Percentiles rank a stretch among this genome's conserved stretches.
These are phyloP conservation scores for Leccinellum luteum DNA, from an alignment of 768 basidiomycete species.

Conservation along the genomic window DNA sequence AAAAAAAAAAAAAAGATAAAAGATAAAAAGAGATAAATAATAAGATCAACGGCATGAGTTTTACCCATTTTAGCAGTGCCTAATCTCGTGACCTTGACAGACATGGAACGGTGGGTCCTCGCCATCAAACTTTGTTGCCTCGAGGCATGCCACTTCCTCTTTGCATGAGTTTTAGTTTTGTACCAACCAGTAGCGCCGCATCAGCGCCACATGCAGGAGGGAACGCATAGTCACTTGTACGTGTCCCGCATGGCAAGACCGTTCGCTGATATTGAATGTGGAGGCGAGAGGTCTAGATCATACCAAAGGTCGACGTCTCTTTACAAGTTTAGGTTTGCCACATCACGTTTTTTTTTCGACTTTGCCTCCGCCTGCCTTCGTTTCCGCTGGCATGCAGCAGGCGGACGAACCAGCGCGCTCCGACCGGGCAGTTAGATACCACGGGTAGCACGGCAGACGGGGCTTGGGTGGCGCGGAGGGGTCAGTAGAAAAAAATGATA, in stretches of 20 bases:
- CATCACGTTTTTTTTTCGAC: background rate
- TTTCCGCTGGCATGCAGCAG: background rate
- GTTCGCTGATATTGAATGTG: slow-evolving; percentile 22
- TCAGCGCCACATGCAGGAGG: slow-evolving; percentile 17
- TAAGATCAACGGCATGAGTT: slow-evolving; percentile 4
- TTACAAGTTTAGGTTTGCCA: background rate
- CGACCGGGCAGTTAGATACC: background rate
- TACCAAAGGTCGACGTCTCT: background rate
- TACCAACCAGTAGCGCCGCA: slow-evolving; percentile 4
- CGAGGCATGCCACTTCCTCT: slow-evolving; percentile 20
- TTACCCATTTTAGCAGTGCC: slow-evolving; percentile 8
- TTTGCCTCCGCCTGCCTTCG: background rate
- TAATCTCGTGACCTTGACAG: slow-evolving; percentile 14
- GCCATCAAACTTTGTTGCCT: slow-evolving; percentile 31
- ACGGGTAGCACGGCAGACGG: slow-evolving; percentile 6
- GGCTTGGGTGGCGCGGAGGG: slow-evolving; percentile 21
- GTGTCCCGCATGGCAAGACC: background rate
- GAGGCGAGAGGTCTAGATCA: background rate
- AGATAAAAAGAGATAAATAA: background rate
- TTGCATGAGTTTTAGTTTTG: background rate
- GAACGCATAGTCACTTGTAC: slow-evolving; percentile 1
- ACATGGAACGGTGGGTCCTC: slow-evolving; percentile 3
- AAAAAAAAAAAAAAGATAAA: background rate
- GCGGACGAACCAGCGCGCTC: slow-evolving; percentile 8
- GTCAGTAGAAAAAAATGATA: slow-evolving; percentile 19